Evolutionary conservation across 2,329 filamentous ascomycete species (phyloP).

Genomic region (Echinosphaeria canescens): DNA sequence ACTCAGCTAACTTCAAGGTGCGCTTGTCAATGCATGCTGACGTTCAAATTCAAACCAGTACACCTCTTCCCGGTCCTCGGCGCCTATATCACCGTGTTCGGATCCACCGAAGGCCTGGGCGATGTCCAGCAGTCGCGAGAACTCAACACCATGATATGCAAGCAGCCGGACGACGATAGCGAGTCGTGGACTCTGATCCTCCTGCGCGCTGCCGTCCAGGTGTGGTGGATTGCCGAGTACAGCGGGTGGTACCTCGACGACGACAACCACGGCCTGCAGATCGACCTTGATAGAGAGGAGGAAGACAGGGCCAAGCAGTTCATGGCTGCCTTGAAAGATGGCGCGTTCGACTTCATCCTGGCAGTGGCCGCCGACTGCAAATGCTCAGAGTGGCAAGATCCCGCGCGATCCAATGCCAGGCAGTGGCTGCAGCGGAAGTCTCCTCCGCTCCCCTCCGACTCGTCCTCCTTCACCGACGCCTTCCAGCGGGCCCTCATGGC

Average conservation of each 20-base stretch:
- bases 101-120: slow-evolving; percentile 50
- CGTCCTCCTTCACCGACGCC: slow-evolving; percentile 43
- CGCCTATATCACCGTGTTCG: slow-evolving; percentile 56
- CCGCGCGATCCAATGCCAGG: slow-evolving; percentile 63
- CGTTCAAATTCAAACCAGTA: no score
- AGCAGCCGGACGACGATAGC: slow-evolving; percentile 45
- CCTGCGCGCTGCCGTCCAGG: slow-evolving; percentile 56
- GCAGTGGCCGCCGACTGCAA: slow-evolving; percentile 67
- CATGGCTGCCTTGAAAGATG: slow-evolving; percentile 60
- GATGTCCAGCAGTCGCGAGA: slow-evolving; percentile 47
- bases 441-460: slow-evolving; percentile 43
- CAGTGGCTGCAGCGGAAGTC: slow-evolving; percentile 69
- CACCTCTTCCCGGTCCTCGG: slow-evolving; percentile 70
- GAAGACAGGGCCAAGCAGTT: slow-evolving; percentile 53
- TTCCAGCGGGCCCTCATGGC: slow-evolving; percentile 58
- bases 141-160: slow-evolving; percentile 46
- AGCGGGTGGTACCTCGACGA: slow-evolving; percentile 73
- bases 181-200: slow-evolving; percentile 51
- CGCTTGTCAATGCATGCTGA: no score
- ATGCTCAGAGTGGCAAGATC: slow-evolving; percentile 68
- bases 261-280: slow-evolving; percentile 31
- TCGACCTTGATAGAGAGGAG: slow-evolving; percentile 48
- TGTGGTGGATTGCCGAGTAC: slow-evolving; percentile 87
- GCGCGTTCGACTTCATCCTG: slow-evolving; percentile 80
- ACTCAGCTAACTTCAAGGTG: slow-evolving; percentile 1